Conservation (phyloP, 2,329 filamentous ascomycete species). For the Arthrobotrys conoides region DNA sequence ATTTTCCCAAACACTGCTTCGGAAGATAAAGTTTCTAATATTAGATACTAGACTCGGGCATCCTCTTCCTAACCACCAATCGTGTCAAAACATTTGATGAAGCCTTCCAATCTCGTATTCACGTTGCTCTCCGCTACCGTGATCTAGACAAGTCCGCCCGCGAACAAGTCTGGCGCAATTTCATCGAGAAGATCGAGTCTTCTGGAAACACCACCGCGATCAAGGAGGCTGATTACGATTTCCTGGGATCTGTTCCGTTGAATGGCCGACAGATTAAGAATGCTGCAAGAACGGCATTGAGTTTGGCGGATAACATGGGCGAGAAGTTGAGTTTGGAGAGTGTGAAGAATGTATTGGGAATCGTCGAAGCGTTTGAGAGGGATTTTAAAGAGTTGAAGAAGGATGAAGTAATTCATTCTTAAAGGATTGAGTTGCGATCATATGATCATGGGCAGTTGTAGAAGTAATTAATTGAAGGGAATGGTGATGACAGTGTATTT, state of each 20-base stretch:
- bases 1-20: not conserved
- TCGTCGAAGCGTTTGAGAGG: slow-evolving; percentile 67
- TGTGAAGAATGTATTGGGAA: slow-evolving; percentile 64
- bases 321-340: slow-evolving; percentile 62
- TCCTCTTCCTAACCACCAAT: slow-evolving; percentile 69
- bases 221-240: slow-evolving; percentile 54
- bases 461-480: not conserved
- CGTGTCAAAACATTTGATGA: slow-evolving; percentile 68
- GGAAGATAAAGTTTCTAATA: not conserved
- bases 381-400: slow-evolving; percentile 71
- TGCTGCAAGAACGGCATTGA: slow-evolving; percentile 65
- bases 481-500: not conserved
- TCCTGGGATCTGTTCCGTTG: slow-evolving; percentile 62
- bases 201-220: slow-evolving; percentile 50
- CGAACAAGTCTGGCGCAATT: slow-evolving; percentile 65
- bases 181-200: slow-evolving; percentile 62
- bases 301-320: slow-evolving; percentile 64
- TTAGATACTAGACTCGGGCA: slow-evolving; percentile 64
- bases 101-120: slow-evolving; percentile 67
- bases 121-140: slow-evolving; percentile 66
- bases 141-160: slow-evolving; percentile 63
- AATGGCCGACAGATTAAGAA: slow-evolving; percentile 67
- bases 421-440: too few relatives aligned
- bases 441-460: not conserved
- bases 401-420: slow-evolving; percentile 27